Evolutionary conservation across 2,329 filamentous ascomycete species (phyloP).

Genomic region (Penicillium sp.): DNA sequence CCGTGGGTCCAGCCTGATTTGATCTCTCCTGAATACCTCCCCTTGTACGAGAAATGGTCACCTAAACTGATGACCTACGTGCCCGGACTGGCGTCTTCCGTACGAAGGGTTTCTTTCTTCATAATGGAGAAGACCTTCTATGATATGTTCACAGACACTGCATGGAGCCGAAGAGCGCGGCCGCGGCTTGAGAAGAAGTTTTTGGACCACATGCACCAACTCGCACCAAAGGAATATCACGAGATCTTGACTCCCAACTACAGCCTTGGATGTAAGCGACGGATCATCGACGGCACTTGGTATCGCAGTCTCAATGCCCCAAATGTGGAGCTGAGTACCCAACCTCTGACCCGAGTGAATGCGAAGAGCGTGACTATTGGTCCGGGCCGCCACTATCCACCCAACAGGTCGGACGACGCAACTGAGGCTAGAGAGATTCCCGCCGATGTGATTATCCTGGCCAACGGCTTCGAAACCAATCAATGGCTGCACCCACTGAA

Average conservation of each 20-base stretch:
- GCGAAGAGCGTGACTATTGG: slow-evolving; percentile 52
- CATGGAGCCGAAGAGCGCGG: slow-evolving; percentile 40
- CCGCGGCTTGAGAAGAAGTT: slow-evolving; percentile 44
- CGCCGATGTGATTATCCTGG: slow-evolving; percentile 61
- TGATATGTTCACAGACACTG: slow-evolving; percentile 16
- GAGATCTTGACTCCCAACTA: slow-evolving; percentile 63
- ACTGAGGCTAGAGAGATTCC: slow-evolving; percentile 45
- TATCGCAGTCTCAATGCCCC: slow-evolving; percentile 52
- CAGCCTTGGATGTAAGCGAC: slow-evolving; percentile 62
- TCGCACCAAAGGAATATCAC: slow-evolving; percentile 59
- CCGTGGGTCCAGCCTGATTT: slow-evolving; percentile 54
- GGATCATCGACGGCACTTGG: slow-evolving; percentile 60
- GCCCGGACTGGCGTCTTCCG: slow-evolving; percentile 50
- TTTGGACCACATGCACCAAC: slow-evolving; percentile 48
- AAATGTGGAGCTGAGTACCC: slow-evolving; percentile 55
- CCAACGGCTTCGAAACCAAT: slow-evolving; percentile 60
- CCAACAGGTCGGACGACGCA: slow-evolving; percentile 24
- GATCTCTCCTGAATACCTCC: slow-evolving; percentile 38
- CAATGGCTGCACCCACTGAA: slow-evolving; percentile 55
- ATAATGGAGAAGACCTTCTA: slow-evolving; percentile 22
- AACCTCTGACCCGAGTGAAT: slow-evolving; percentile 50
- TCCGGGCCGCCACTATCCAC: slow-evolving; percentile 49
- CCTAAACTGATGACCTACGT: slow-evolving; percentile 48
- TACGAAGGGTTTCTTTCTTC: slow-evolving; percentile 48
- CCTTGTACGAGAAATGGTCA: slow-evolving; percentile 49